Evolutionary conservation across 495 filamentous ascomycete genomes (phyloP), one percentile per base, ranked within the genome.

Genomic region (Clohesyomyces aquaticus): DNA sequence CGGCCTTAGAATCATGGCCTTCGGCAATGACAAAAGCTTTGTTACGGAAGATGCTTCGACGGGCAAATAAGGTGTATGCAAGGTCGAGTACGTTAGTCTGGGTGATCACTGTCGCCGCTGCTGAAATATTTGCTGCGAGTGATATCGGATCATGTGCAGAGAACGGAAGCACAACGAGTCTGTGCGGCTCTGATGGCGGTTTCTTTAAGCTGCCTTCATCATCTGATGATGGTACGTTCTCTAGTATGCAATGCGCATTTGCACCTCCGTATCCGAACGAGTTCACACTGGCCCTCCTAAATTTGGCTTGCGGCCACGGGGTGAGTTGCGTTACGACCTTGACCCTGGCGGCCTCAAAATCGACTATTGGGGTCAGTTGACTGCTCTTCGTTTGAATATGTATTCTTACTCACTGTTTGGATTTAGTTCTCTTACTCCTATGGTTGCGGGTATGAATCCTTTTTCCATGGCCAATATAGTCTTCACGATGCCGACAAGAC

Each of bases 401-500:
- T n/a, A n/a, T n/a, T n/a, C n/a, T n/a, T 23, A 52, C 48, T 16
- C 27, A 16, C 25, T 60, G 16, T 47, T 48, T 4, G 71, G 66
- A 50, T 70, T 71, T 8, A 61, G 23, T 6, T 29, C 57, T 27
- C 35, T 19, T 16, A 71, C 18, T 21, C 27, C 48, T 4, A 58
- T 21, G 1, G 46, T 71, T 0, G 53, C 21, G 2, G 72, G 74
- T 27, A 75, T 73, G 8, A 47, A 19, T 1, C 42, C 72, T 22
- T 63, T 53, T 53, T 78, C 73, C 0, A 74, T 1, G 0, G 67
- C 63, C 2, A 77, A 42, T 1, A 61, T 29, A 0, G 63, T 60
- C 64, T 77, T 78, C 9, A 78, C 69, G 3, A 78, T 22, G 0
- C 55, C 56, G 0, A 66, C 28, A 0, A 78, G 32, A 25, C 66